A percentile compares a stretch with the other conserved stretches of the same genome.
Evolutionary conservation across 1,284 basidiomycete genomes (phyloP).

Genomic region (Gymnopus androsaceus): DNA sequence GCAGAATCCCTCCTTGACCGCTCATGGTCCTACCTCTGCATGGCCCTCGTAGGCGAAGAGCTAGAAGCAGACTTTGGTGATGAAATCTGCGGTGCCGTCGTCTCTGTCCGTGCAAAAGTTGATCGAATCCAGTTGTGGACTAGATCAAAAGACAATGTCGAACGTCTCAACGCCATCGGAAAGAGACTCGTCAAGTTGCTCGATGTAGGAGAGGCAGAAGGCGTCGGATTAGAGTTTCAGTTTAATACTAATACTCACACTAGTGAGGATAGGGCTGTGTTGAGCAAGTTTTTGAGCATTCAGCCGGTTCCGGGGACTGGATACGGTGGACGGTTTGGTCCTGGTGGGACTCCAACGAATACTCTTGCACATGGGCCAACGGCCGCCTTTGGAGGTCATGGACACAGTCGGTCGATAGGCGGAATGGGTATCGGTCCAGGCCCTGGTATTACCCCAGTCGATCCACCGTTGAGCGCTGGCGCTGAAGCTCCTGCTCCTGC

Average conservation of each 20-base stretch:
- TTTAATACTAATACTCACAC: constrained; percentile 64
- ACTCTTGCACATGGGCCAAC: neutral
- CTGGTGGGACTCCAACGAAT: neutral
- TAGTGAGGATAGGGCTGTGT: constrained; percentile 61
- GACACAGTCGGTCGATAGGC: constrained; percentile 9
- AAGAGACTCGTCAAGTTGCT: constrained; percentile 79
- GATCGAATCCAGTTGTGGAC: constrained; percentile 93
- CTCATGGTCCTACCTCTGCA: constrained; percentile 88
- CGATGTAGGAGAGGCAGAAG: constrained; percentile 77
- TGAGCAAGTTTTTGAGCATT: constrained; percentile 80
- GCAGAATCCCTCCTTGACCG: constrained; percentile 83
- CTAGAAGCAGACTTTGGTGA: constrained; percentile 72
- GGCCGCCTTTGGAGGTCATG: constrained; percentile 2
- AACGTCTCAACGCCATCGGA: constrained; percentile 82
- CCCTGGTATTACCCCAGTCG: constrained; percentile 19
- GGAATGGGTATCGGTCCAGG: constrained; percentile 5
- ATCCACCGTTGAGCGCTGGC: constrained; percentile 28
- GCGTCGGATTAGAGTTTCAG: constrained; percentile 86
- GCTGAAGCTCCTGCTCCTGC: neutral
- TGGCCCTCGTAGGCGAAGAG: constrained; percentile 90
- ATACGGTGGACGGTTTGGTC: constrained; percentile 60
- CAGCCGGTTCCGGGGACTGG: constrained; percentile 65
- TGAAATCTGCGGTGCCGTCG: constrained; percentile 89
- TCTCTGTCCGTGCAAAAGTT: constrained; percentile 83
- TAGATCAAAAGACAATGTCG: constrained; percentile 68